Evolutionary conservation across 352 stramenopile genomes (phyloP).

Genomic region (Pythium diclinum): DNA sequence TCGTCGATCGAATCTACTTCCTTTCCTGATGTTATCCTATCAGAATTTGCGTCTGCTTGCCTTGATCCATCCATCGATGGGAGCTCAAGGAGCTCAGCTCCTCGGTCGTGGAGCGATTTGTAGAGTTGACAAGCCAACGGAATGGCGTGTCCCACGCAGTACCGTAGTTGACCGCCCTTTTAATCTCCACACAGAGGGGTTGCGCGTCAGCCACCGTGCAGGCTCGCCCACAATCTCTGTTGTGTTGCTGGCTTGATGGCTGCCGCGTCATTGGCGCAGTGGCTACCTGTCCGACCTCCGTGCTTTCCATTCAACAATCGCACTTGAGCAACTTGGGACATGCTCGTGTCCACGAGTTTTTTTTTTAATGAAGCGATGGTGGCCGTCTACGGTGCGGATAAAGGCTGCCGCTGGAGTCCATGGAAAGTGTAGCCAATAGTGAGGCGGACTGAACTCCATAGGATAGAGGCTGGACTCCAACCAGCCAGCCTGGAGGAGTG

Average conservation of each 20-base stretch:
- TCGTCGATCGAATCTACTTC: neutral
- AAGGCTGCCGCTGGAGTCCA: neutral
- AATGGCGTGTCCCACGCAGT: neutral
- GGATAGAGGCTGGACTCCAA: neutral
- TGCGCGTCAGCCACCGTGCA: neutral
- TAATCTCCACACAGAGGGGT: neutral
- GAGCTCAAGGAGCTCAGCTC: too few relatives aligned
- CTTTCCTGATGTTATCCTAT: too few relatives aligned
- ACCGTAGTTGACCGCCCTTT: neutral
- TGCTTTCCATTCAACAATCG: neutral
- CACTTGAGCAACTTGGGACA: neutral
- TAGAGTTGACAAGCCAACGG: neutral
- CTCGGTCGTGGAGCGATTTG: neutral
- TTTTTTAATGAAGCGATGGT: neutral
- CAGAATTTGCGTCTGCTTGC: too few relatives aligned
- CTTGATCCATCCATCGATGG: neutral
- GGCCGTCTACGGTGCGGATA: neutral
- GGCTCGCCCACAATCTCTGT: neutral
- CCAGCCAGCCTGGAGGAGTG: neutral
- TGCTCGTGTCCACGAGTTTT: neutral
- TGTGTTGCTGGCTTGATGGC: neutral
- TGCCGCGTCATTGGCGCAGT: neutral
- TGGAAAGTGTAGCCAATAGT: conserved; percentile 1
- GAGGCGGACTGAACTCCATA: neutral
- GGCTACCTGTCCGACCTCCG: neutral